Base-by-base conservation (phyloP, 1,139 yeast species). In the Pichia sp. region DNA sequence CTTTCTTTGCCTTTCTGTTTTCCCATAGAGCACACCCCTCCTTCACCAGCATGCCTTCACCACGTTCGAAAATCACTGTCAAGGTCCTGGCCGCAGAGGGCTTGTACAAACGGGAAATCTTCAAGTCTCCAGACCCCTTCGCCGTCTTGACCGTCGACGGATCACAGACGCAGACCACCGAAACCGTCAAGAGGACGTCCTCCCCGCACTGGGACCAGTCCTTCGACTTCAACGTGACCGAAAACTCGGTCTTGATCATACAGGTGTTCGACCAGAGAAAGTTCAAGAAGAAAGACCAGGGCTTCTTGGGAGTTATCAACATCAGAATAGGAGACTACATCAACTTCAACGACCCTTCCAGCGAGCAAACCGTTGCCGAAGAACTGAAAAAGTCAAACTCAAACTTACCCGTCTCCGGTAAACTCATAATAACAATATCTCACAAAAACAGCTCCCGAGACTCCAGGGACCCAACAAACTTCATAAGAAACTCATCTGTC, bases 201-300 rank as follows among this genome's bases (percentile, higher is more conserved):
- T 90, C 93, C 66, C 99, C 99, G 16, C 93, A 92, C 70, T 93
- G 99, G 99, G 90, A 93, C 71, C 97, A 93, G 72, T 77, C 88
- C 5, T 95, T 92, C 68, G 82, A 82, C 54, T 84, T 80, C 69
- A 84, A 82, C 62, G 95, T 93, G 31, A 66, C 65, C 8, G 97
- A 90, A 65, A 87, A 88, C 64, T 87, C 96, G 23, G 89, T 92
- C 48, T 76, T 93, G 56, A 96, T 95, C 8, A 84, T 93, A 60
- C 99, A 93, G 71, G 95, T 93, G 15, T 93, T 95, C 72, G 99
- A 93, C 70, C 98, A 92, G 71, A 92, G 90, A 70, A 93, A 93
- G 72, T 93, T 93, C 75, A 93, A 93, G 70, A 90, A 90, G 84
- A 92, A 90, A 79, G 99, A 93, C 69, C 99, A 93, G 72, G 99